Evolutionary conservation across 257 asterid genomes (phyloP), one percentile per base, ranked within the genome.

Genomic region (Nicotiana obtusifolia): DNA sequence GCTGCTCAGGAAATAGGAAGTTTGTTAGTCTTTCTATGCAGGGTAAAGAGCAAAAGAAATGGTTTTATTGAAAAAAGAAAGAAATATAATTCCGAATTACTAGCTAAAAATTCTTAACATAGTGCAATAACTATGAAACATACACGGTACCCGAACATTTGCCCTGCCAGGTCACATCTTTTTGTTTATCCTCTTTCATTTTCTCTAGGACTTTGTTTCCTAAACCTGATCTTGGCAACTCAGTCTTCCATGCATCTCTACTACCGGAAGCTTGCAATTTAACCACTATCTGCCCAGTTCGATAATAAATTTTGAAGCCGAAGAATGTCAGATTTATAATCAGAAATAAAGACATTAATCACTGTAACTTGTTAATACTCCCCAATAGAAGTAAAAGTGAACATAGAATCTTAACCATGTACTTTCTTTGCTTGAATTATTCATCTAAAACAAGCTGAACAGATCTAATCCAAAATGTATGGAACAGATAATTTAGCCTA

Each of bases 91-190:
- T 44, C 60, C 35, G 47, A 44, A 7, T 7, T 71, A 71, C 37
- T 22, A 14, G 78, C 60, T 14, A 14, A 66, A n/a, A 31, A 0
- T 0, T 1, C 41, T 61, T 37, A 65, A 28, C 60, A 79, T 15
- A 75, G 62, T 75, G 80, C 80, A 47, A 49, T 16, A 49, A 49
- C 26, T 61, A 53, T 20, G 76, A 78, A 83, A 96, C 99, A 81
- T 96, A 94, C 99, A 96, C 98, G 90, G 98, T 94, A 85, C 99
- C 99, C 77, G 99, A 96, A 87, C 99, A 96, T 86, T 88, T 96
- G 60, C 99, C 99, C 89, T 96, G 97, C 99, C 99, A 96, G 6
- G 81, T 87, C 79, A 64, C 95, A 80, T 96, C 99, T 60, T 96
- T 94, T 83, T 82, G 90, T 87, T 96, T 96, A 90, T 90, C 97